A percentile compares a stretch with the other conserved stretches of the same genome.
These are phyloP conservation scores for Mycena latifolia DNA, from an alignment of 768 basidiomycete genomes.

Conservation along the genomic window DNA sequence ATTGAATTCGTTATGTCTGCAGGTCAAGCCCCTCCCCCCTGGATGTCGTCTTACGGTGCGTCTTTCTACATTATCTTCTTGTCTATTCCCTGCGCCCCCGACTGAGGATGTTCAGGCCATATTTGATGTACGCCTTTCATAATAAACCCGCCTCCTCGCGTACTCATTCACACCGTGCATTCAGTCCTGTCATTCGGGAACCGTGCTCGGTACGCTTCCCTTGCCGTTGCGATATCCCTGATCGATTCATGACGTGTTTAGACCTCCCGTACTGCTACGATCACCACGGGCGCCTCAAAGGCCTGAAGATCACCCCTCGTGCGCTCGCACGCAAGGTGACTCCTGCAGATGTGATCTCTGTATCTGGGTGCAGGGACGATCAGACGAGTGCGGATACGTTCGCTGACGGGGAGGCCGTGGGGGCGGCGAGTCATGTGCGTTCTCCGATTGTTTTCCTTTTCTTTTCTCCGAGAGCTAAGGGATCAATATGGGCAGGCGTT, in stretches of 20 bases:
- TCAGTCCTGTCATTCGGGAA: slow-evolving; percentile 68
- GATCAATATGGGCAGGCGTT: slow-evolving; percentile 66
- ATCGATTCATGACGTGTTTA: too few species aligned
- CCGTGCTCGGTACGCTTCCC: slow-evolving; percentile 55
- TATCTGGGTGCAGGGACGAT: slow-evolving; percentile 77
- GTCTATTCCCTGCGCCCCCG: not conserved
- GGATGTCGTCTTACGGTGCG: slow-evolving; percentile 66
- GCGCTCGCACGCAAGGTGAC: slow-evolving; percentile 60
- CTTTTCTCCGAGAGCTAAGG: not conserved
- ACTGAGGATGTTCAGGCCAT: slow-evolving; percentile 51
- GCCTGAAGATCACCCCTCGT: slow-evolving; percentile 51
- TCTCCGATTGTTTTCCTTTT: not conserved
- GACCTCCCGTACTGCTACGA: slow-evolving; percentile 69
- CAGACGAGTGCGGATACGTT: slow-evolving; percentile 83
- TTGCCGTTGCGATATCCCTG: too few species aligned
- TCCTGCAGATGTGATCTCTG: slow-evolving; percentile 85
- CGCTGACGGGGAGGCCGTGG: slow-evolving; percentile 72
- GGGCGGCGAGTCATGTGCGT: slow-evolving; percentile 85
- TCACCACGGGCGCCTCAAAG: slow-evolving; percentile 65
- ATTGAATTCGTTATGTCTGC: not conserved
- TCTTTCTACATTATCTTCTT: not conserved
- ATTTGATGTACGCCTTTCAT: slow-evolving; percentile 57
- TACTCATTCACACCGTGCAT: not conserved
- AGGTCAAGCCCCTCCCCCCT: slow-evolving; percentile 60
- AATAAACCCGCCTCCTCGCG: not conserved